Base-by-base conservation (phyloP, 805 yeast species). In the Myxozyma neotropica region DNA sequence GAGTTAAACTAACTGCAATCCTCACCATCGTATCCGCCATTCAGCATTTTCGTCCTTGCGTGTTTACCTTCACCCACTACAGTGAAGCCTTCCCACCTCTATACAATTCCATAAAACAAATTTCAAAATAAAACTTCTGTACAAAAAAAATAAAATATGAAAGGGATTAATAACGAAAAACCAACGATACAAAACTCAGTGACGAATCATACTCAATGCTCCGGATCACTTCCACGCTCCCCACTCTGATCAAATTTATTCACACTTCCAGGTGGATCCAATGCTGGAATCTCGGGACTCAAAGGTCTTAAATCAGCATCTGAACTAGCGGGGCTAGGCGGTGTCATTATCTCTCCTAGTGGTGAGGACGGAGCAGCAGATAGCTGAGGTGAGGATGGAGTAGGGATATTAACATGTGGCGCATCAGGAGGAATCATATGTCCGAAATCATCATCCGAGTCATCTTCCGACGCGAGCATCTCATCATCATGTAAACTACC, bases 401-500 rank as follows among this genome's bases (percentile, higher is more conserved):
- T 36, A 6, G 52, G 49, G 7, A 42, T 15, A 33, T 47, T 36
- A 5, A 55, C 53, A 35, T 33, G n/a, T 7, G 40, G 49, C n/a
- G 57, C 57, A 26, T 55, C 58, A 4, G 58, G 53, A n/a, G 56
- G 57, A 26, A 24, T 45, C 42, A 50, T 36, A 40, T 58, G 63
- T 26, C 31, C 55, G 29, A 44, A 54, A 24, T 58, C 63, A 40
- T 58, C 63, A 43, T 58, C 62, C 15, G 58, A 53, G 29, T 49
- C 62, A 21, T 54, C 57, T 26, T 50, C 58, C 12, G 50, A 38
- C 38, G 46, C 46, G 5, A 48, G 53, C 53, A 48, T 48, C 33
- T 44, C 56, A 17, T 43, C 43, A 26, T 59, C 54, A 19, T 36
- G 58, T 43, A 54, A 43, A n/a, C 66, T 71, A 27, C 66, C 71